phyloP scores from a whole-genome alignment of 2,329 filamentous ascomycete species.

The Dissoconium aciculare region DNA sequence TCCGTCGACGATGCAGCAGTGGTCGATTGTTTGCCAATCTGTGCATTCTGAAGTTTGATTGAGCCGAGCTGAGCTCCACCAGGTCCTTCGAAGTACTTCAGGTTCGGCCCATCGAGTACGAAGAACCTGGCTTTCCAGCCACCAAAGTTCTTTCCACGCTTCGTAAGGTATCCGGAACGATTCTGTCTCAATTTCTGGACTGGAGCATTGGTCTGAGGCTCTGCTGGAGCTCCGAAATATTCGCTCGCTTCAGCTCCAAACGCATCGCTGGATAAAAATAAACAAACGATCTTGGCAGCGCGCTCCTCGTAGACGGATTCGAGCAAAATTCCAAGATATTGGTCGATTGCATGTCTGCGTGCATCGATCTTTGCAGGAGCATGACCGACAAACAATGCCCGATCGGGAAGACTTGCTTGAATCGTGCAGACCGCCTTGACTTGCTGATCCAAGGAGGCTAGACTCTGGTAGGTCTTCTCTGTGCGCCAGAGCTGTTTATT shows the following conservation, averaged over 20 bases:
- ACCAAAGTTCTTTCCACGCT: constrained; percentile 95
- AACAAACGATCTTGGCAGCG: constrained; percentile 68
- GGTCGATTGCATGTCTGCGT: constrained; percentile 62
- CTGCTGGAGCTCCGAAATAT: constrained; percentile 21
- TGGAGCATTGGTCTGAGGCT: constrained; percentile 22
- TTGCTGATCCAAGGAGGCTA: constrained; percentile 68
- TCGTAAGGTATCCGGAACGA: constrained; percentile 85
- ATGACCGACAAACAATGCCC: constrained; percentile 76
- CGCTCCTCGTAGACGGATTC: constrained; percentile 66
- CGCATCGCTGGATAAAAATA: constrained; percentile 60
- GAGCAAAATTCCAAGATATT: constrained; percentile 72
- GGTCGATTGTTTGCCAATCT: constrained; percentile 85
- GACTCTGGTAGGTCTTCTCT: constrained; percentile 74
- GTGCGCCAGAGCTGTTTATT: constrained; percentile 76
- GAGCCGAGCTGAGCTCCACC: constrained; percentile 83
- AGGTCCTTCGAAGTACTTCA: constrained; percentile 85
- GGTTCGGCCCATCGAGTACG: constrained; percentile 50
- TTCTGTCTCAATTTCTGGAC: constrained; percentile 52
- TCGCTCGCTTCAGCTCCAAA: constrained; percentile 39
- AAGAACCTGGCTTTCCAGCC: constrained; percentile 87
- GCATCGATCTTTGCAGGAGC: constrained; percentile 88
- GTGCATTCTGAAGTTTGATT: constrained; percentile 78
- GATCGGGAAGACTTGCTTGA: constrained; percentile 64
- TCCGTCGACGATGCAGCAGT: constrained; percentile 36
- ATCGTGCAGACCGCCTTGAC: constrained; percentile 62